phyloP scores from a whole-genome alignment of 768 basidiomycete genomes.

The Fomitopsis pulvina region DNA sequence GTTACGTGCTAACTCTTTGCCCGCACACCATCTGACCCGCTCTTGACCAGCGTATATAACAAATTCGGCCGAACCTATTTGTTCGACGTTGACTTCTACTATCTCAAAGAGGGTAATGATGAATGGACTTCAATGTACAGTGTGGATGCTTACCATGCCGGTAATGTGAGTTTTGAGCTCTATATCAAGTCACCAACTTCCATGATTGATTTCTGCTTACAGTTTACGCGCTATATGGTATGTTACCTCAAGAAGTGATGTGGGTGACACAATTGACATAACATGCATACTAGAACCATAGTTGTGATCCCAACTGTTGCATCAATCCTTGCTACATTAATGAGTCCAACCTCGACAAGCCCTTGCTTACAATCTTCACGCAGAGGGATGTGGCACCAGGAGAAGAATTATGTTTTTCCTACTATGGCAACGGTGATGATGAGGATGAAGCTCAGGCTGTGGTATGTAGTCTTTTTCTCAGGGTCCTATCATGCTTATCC shows the following conservation, averaged over 20 bases:
- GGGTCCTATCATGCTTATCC: background rate
- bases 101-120: constrained; percentile 37
- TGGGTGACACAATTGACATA: background rate
- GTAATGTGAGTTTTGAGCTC: constrained; percentile 52
- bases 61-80: constrained; percentile 71
- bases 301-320: constrained; percentile 79
- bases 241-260: constrained; percentile 17
- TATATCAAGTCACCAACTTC: constrained; percentile 1
- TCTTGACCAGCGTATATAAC: constrained; percentile 57
- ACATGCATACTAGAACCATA: constrained; percentile 62
- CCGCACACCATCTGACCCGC: background rate
- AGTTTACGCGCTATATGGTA: constrained; percentile 92
- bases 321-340: constrained; percentile 75
- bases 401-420: constrained; percentile 77
- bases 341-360: constrained; percentile 66
- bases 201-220: constrained; percentile 5
- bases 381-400: constrained; percentile 50
- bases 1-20: constrained; percentile 18
- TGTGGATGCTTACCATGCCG: constrained; percentile 85
- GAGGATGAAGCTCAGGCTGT: constrained; percentile 16
- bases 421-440: constrained; percentile 44
- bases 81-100: constrained; percentile 75
- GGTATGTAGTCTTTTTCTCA: constrained; percentile 2
- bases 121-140: constrained; percentile 39
- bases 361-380: constrained; percentile 63